These are phyloP conservation scores for Penicillium daleae DNA, from an alignment of 495 filamentous ascomycete species.

Conservation along the genomic window DNA sequence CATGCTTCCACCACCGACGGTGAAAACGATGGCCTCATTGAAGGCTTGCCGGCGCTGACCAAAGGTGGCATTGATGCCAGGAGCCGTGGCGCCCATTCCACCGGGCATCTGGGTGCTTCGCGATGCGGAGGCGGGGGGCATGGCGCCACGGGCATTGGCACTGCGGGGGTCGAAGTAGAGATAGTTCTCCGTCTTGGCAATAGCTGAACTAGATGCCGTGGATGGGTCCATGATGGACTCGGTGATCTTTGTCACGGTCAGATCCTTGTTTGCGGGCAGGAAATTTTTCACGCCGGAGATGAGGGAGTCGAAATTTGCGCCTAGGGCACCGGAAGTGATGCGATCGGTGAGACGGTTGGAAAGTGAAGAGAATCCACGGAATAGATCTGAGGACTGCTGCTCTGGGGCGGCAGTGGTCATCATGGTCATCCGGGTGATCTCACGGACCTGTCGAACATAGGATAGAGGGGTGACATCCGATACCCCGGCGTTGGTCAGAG, in stretches of 20 bases:
- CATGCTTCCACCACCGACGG: slow-evolving; percentile 96
- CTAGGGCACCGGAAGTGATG: slow-evolving; percentile 86
- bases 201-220: slow-evolving; percentile 83
- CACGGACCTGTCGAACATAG: slow-evolving; percentile 90
- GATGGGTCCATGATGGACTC: slow-evolving; percentile 98
- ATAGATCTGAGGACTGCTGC: slow-evolving; percentile 71
- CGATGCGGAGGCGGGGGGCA: slow-evolving; percentile 67
- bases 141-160: slow-evolving; percentile 90
- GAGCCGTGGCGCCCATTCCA: slow-evolving; percentile 46
- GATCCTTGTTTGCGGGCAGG: slow-evolving; percentile 89
- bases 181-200: slow-evolving; percentile 96
- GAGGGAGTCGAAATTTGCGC: slow-evolving; percentile 90
- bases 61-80: slow-evolving; percentile 83
- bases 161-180: slow-evolving; percentile 98
- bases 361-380: slow-evolving; percentile 86
- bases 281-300: slow-evolving; percentile 99
- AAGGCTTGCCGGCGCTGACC: slow-evolving; percentile 93
- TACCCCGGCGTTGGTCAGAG: slow-evolving; percentile 73
- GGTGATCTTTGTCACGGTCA: slow-evolving; percentile 96
- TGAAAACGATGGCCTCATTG: slow-evolving; percentile 94
- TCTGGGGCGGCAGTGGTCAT: slow-evolving; percentile 82
- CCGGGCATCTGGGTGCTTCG: slow-evolving; percentile 58
- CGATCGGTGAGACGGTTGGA: slow-evolving; percentile 90
- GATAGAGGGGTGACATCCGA: slow-evolving; percentile 71
- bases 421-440: slow-evolving; percentile 98